Evolutionary conservation across 192 early-diverging fungal genomes (phyloP).

Genomic region (Phlyctochytrium bullatum): DNA sequence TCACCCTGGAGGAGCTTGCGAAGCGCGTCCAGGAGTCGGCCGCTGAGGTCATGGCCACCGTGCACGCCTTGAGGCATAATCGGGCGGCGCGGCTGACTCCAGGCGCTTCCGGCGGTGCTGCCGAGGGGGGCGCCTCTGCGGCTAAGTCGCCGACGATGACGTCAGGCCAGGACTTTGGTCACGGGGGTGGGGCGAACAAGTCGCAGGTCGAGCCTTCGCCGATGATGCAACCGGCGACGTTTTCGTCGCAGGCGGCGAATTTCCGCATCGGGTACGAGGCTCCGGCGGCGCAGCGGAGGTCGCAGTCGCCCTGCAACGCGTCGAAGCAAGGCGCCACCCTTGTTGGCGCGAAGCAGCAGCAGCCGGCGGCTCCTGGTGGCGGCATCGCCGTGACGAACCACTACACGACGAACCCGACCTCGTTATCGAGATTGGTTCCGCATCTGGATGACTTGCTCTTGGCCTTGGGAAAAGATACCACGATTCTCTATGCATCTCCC

Average conservation of each 20-base stretch:
- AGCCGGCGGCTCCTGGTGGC: background rate
- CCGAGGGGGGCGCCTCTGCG: background rate
- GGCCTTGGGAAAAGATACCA: slow-evolving; percentile 3
- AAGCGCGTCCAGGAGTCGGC: slow-evolving; percentile 2
- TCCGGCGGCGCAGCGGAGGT: background rate
- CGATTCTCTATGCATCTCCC: slow-evolving; percentile 1
- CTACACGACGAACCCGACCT: background rate
- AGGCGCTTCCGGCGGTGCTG: background rate
- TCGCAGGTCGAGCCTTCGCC: background rate
- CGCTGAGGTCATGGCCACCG: slow-evolving; percentile 5
- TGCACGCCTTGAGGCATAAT: background rate
- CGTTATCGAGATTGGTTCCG: background rate
- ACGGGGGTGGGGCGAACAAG: background rate
- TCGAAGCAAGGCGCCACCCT: background rate
- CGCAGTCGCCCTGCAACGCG: background rate
- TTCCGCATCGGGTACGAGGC: background rate
- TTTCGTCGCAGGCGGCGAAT: background rate
- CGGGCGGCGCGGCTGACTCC: background rate
- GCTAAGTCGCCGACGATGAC: background rate
- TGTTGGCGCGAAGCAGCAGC: background rate
- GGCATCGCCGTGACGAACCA: slow-evolving; percentile 5
- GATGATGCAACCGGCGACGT: background rate
- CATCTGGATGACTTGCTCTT: slow-evolving; percentile 1
- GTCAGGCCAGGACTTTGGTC: background rate
- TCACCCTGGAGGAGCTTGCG: slow-evolving; percentile 1